phyloP scores from a whole-genome alignment of 2,329 filamentous ascomycete genomes.

The Clonostachys byssicola region DNA sequence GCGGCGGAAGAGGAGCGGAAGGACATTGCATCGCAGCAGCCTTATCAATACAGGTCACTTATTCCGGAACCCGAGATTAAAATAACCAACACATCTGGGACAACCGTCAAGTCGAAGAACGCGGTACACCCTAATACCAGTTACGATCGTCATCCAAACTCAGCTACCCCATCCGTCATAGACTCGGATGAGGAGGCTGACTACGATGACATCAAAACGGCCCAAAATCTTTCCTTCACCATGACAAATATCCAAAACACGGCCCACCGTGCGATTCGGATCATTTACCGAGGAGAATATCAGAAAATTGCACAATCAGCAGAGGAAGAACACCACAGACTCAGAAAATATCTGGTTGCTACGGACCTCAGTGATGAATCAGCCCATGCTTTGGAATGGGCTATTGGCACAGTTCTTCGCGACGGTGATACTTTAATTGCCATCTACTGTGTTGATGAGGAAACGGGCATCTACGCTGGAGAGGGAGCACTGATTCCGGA shows the following conservation, averaged over 20 bases:
- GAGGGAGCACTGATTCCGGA: slow-evolving; percentile 59
- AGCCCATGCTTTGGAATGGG: slow-evolving; percentile 94
- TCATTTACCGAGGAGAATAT: slow-evolving; percentile 88
- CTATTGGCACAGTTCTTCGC: slow-evolving; percentile 87
- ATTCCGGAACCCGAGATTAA: slow-evolving; percentile 64
- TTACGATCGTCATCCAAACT: slow-evolving; percentile 67
- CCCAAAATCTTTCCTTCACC: slow-evolving; percentile 78
- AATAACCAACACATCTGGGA: slow-evolving; percentile 58
- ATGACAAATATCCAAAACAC: slow-evolving; percentile 77
- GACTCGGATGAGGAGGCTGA: slow-evolving; percentile 87
- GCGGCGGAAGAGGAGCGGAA: slow-evolving; percentile 74
- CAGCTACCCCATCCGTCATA: slow-evolving; percentile 52
- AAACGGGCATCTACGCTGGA: slow-evolving; percentile 53
- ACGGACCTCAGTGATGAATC: slow-evolving; percentile 94
- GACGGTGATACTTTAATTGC: slow-evolving; percentile 93
- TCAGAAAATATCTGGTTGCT: slow-evolving; percentile 91
- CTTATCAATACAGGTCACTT: slow-evolving; percentile 58
- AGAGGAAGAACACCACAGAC: slow-evolving; percentile 71
- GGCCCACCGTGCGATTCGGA: slow-evolving; percentile 77
- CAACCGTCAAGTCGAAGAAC: slow-evolving; percentile 52
- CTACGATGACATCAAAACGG: slow-evolving; percentile 77
- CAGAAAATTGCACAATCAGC: slow-evolving; percentile 70
- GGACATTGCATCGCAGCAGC: slow-evolving; percentile 43
- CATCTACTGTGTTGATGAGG: slow-evolving; percentile 91
- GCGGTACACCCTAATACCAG: slow-evolving; percentile 78